phyloP scores from a whole-genome alignment of 2,329 filamentous ascomycete genomes.

The Pseudopyricularia cyperi region DNA sequence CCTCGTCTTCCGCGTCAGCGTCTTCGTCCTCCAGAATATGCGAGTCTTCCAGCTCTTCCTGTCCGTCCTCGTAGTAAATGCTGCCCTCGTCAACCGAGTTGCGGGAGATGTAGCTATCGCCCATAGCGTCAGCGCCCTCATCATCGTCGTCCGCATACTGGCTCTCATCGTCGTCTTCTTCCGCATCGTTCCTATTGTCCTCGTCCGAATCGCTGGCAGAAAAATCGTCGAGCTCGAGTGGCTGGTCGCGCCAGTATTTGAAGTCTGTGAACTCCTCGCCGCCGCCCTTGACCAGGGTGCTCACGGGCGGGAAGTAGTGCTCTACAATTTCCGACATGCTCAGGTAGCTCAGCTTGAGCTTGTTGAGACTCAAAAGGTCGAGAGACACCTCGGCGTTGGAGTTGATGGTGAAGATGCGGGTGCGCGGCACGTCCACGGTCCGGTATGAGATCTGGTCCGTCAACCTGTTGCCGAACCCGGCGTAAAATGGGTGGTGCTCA shows the following conservation, averaged over 20 bases:
- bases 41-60: constrained; percentile 24
- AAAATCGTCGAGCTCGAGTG: constrained; percentile 78
- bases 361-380: constrained; percentile 80
- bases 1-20: constrained; percentile 26
- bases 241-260: constrained; percentile 83
- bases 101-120: constrained; percentile 28
- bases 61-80: constrained; percentile 26
- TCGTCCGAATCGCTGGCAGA: constrained; percentile 64
- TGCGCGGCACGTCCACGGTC: constrained; percentile 87
- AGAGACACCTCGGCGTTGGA: constrained; percentile 91
- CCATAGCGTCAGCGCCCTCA: constrained; percentile 28
- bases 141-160: constrained; percentile 22
- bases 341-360: constrained; percentile 92
- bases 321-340: constrained; percentile 96
- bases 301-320: constrained; percentile 92
- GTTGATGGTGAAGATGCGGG: constrained; percentile 92
- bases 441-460: constrained; percentile 95
- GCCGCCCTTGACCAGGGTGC: constrained; percentile 72
- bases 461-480: constrained; percentile 89
- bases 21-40: constrained; percentile 19
- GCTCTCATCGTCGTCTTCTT: constrained; percentile 32
- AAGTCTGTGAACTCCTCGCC: constrained; percentile 97
- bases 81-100: constrained; percentile 18
- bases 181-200: constrained; percentile 16
- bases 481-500: constrained; percentile 77